Evolutionary conservation across 257 asterid genomes (phyloP).

Genomic region (Petrea volubilis): DNA sequence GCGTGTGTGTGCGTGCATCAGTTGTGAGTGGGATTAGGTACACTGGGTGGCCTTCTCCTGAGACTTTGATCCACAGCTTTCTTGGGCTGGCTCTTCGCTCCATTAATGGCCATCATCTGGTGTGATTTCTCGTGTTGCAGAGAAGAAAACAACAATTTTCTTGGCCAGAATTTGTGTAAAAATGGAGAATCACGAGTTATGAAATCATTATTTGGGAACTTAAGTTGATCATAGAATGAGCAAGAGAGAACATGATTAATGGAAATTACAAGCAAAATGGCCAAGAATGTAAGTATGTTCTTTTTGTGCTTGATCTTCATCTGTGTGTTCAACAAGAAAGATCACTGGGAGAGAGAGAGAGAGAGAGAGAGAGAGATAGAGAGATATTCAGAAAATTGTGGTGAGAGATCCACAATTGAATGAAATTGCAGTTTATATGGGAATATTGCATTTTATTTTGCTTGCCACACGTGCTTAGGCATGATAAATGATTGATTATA

Average conservation of each 20-base stretch:
- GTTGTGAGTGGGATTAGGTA: conserved; percentile 32
- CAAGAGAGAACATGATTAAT: conserved; percentile 1
- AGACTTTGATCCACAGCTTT: conserved; percentile 37
- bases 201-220: background rate
- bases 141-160: conserved; percentile 17
- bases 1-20: background rate
- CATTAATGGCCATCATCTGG: background rate
- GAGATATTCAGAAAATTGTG: background rate
- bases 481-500: background rate
- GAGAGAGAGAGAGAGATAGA: background rate
- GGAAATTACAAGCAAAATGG: background rate
- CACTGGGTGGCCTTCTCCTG: conserved; percentile 21
- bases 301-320: conserved; percentile 25
- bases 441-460: background rate
- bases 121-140: background rate
- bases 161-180: background rate
- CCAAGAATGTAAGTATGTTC: background rate
- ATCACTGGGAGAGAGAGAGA: background rate
- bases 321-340: background rate
- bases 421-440: no score
- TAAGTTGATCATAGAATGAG: conserved; percentile 4
- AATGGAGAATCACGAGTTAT: background rate
- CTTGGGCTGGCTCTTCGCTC: conserved; percentile 27
- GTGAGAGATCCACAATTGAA: no score
- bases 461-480: conserved; percentile 10